Evolutionary conservation across 805 yeast species (phyloP), one percentile per base, ranked within the genome.

Genomic region (Jamesozyma jinghongensis): DNA sequence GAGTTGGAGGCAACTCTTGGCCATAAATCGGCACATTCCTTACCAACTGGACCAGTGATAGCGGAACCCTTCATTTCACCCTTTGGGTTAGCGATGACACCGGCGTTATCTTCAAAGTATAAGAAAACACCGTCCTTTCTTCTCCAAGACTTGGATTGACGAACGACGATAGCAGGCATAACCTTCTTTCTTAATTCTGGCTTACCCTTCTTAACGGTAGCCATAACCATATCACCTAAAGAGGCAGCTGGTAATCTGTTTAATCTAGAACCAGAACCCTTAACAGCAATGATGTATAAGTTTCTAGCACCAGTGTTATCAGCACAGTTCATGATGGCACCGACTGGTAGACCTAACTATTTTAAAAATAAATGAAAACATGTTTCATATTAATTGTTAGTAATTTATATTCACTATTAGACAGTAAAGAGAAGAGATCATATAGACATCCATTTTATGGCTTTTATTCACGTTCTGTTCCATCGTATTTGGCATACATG

Each of bases 41-140:
- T 92, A 73, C 96, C 97, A 68, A 92, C 98, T 67, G 98, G 98
- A 73, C 98, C 98, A 67, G 98, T 92, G 71, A 92, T 90, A 66
- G 98, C 98, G 59, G 98, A 92, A 76, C 98, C 98, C 81, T 92
- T 92, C 98, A 92, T 92, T 77, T 92, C 98, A 79, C 98, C 98
- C 90, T 92, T 92, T 69, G 98, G 98, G 79, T 92, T 92, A 71
- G 90, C 97, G 68, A 92, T 92, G 73, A 92, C 98, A 81, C 98
- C 98, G 56, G 98, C 98, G 69, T 92, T 92, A 78, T 92, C 98
- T 81, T 92, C 98, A 65, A 92, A 92, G 85, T 92, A 92, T 72
- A 92, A 86, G 88, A 71, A 92, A 63, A 87, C 83, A 84, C 98
- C 98, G 68, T 92, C 98, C 81, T 82, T 88, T 84, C 98, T 86